Base-by-base conservation (phyloP, 805 yeast genomes). In the Cyberlindnera euphorbiiphila region DNA sequence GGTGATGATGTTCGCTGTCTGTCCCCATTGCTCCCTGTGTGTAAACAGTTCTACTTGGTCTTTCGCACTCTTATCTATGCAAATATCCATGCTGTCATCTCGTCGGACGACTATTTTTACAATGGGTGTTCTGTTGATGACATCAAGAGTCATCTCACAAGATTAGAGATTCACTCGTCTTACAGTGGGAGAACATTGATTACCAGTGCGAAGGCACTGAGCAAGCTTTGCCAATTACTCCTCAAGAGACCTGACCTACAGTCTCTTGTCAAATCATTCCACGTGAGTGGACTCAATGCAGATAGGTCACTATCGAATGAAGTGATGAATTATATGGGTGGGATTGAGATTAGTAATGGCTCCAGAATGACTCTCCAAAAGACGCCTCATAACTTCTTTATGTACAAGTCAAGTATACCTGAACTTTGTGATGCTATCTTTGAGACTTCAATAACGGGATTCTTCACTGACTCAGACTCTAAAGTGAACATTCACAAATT, bases 71-170 rank as follows among this genome's bases (percentile, higher is more conserved):
- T 29, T 3, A 14, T 50, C 11, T 50, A 46, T 27, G 19, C 29
- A 4, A 31, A 42, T 10, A 50, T 50, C 13, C 39, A 37, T 16
- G 44, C 45, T 9, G 30, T 48, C 14, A 27, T 46, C 13, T 40
- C 45, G 9, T 36, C 46, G 8, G 53, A 42, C 17, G 37, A 35
- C 5, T 27, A 27, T 21, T 37, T 30, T 22, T 15, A 26, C 12
- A 10, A 24, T 2, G 17, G 22, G 2, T 30, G 32, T 10, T 32
- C 41, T 6, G 15, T 34, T 9, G 31, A 36, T 17, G 23, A 25
- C n/a, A n/a, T 34, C 15, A 21, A 16, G 37, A 15, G 24, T 4
- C 8, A 3, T 18, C 10, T 18, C 32, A n/a, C n/a, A n/a, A n/a
- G n/a, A n/a, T n/a, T n/a, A n/a, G n/a, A n/a, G n/a, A n/a, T n/a